phyloP scores from a whole-genome alignment of 1,139 yeast genomes.

The Saccharomyces hybrid region DNA sequence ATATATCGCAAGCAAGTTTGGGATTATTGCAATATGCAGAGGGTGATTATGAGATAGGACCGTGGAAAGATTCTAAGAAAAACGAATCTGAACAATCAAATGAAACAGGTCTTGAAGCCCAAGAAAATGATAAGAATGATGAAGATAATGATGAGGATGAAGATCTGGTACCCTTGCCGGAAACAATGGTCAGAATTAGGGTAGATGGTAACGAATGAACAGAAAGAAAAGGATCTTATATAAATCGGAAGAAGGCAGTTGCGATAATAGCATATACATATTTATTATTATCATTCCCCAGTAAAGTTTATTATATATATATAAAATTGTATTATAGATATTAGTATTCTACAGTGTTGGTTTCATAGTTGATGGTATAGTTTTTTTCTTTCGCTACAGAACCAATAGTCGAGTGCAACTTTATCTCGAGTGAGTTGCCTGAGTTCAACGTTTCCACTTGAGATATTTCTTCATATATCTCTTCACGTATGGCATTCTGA shows the following conservation, averaged over 20 bases:
- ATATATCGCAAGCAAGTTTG: conserved; percentile 30
- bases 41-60: conserved; percentile 28
- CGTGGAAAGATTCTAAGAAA: conserved; percentile 15
- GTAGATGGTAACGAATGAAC: conserved; percentile 30
- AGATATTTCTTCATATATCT: neutral
- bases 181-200: conserved; percentile 61
- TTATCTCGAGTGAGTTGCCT: conserved; percentile 22
- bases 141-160: conserved; percentile 5
- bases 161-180: conserved; percentile 46
- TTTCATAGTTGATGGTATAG: conserved; percentile 33
- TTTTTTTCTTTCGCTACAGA: conserved; percentile 33
- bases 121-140: neutral
- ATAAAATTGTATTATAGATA: neutral
- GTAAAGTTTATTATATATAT: conserved; percentile 6
- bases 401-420: conserved; percentile 35
- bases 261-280: neutral
- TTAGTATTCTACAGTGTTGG: conserved; percentile 25
- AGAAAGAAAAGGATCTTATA: conserved; percentile 9
- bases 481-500: conserved; percentile 14
- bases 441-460: neutral
- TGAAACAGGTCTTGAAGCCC: neutral
- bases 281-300: neutral
- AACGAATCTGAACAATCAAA: neutral
- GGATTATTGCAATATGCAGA: conserved; percentile 29
- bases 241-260: neutral